Evolutionary conservation across 306 rosid genomes (phyloP), one percentile per base, ranked within the genome.

Genomic region (Rubus parviflorus): DNA sequence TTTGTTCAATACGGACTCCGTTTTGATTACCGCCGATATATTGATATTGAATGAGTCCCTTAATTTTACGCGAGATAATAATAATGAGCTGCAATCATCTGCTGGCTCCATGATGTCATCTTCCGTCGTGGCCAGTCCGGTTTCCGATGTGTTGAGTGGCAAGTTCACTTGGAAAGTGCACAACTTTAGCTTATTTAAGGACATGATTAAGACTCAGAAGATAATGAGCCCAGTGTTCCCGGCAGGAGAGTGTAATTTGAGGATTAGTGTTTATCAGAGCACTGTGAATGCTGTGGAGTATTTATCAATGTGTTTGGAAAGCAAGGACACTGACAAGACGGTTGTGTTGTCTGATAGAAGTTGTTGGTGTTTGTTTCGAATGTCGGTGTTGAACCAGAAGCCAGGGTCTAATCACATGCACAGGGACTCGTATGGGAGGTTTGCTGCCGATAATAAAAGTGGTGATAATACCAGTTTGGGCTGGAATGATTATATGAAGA

Each of bases 91-190:
- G 62, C 93, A 85, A 5, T 85, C 89, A 0, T 42, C 84, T 8
- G 81, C 87, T 0, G 84, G 87, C 0, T 71, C 86, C 7, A 22
- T 78, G 76, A 12, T 85, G 57, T 70, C 92, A 2, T 83, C 91
- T 1, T 87, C 97, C 6, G 97, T 78, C 6, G 97, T 78, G 64
- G 83, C 91, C 8, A 73, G 90, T 2, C 97, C 99, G 0, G 93
- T 81, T 45, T 85, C 91, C 1, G 98, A 96, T 56, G 96, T 87
- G 48, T 64, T 90, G 89, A 96, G 96, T 72, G 99, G 99, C 7
- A 96, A 96, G 82, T 96, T 96, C 87, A 96, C 99, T 77, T 96
- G 99, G 99, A 96, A 91, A 81, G 99, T 96, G 73, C 97, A 91
- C 61, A 96, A 96, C 80, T 93, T 93, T 73, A 91, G 97, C 81